A percentile compares a stretch with the other conserved stretches of the same genome.
phyloP scores from a whole-genome alignment of 1,139 yeast genomes.

The Zygotorulaspora mrakii region DNA sequence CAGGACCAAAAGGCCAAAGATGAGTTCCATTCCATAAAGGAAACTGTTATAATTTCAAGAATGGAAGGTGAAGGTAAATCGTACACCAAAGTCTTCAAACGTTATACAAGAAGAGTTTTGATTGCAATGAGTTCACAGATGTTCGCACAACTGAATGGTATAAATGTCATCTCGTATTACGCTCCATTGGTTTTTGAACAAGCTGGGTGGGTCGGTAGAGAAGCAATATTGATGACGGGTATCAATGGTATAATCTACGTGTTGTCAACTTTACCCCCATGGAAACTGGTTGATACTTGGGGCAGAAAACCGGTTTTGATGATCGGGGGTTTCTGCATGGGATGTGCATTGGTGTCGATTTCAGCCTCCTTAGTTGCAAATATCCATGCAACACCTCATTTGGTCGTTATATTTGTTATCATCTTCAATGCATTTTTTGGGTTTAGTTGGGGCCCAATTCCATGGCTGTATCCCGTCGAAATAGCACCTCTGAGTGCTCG shows the following conservation, averaged over 20 bases:
- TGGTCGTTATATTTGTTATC: slow-evolving; percentile 74
- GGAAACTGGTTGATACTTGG: slow-evolving; percentile 88
- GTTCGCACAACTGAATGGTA: slow-evolving; percentile 92
- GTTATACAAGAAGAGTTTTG: slow-evolving; percentile 72
- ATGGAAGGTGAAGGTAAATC: slow-evolving; percentile 69
- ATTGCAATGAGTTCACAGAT: slow-evolving; percentile 89
- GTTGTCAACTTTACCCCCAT: slow-evolving; percentile 76
- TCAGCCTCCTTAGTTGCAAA: slow-evolving; percentile 63
- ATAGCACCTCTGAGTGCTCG: slow-evolving; percentile 84
- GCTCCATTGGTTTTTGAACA: slow-evolving; percentile 92
- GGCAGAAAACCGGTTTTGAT: slow-evolving; percentile 81
- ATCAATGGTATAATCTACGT: slow-evolving; percentile 74
- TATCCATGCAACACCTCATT: slow-evolving; percentile 57
- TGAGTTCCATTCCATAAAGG: slow-evolving; percentile 76
- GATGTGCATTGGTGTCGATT: slow-evolving; percentile 59
- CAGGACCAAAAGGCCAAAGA: slow-evolving; percentile 53
- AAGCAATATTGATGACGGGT: slow-evolving; percentile 92
- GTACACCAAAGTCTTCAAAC: slow-evolving; percentile 63
- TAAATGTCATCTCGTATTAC: slow-evolving; percentile 86
- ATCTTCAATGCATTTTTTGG: slow-evolving; percentile 85
- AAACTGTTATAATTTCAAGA: slow-evolving; percentile 70
- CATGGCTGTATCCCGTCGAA: slow-evolving; percentile 89
- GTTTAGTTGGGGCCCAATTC: slow-evolving; percentile 89
- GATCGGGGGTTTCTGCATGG: slow-evolving; percentile 79
- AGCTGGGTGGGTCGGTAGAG: slow-evolving; percentile 91